Percentiles rank a stretch among this genome's conserved stretches.
Evolutionary conservation across 2,329 filamentous ascomycete genomes (phyloP).

Genomic region (Aspergillus brasiliensis): DNA sequence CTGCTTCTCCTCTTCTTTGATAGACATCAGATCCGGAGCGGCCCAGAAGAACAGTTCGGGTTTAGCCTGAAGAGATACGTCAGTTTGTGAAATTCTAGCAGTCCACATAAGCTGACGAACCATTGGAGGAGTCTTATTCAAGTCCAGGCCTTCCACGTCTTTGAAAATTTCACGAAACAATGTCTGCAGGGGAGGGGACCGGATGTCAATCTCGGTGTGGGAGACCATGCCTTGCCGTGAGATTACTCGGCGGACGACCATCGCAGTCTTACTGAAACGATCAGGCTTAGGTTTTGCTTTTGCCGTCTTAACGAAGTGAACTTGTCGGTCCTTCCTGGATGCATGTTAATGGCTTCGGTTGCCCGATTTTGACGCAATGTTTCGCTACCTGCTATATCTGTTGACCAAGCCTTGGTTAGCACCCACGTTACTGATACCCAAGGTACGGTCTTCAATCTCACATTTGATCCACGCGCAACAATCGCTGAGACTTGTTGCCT

Average conservation of each 20-base stretch:
- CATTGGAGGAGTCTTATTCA: constrained; percentile 3
- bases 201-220: not conserved
- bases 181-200: not conserved
- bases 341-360: not conserved
- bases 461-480: constrained; percentile 6
- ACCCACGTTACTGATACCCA: not conserved
- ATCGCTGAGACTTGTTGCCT: constrained; percentile 2
- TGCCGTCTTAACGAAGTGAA: not conserved
- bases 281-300: not conserved
- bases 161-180: not conserved
- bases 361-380: too few relatives aligned
- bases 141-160: not conserved
- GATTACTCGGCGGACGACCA: constrained; percentile 4
- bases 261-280: constrained; percentile 5
- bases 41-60: constrained; percentile 3
- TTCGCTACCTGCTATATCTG: not conserved
- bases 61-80: not conserved
- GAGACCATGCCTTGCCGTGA: constrained; percentile 5
- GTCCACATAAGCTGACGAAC: not conserved
- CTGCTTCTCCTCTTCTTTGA: not conserved
- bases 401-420: not conserved
- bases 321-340: not conserved
- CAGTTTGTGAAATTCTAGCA: not conserved
- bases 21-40: not conserved
- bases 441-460: not conserved